Conservation (phyloP, 208 protist species). For the Acanthamoeba royreba region DNA sequence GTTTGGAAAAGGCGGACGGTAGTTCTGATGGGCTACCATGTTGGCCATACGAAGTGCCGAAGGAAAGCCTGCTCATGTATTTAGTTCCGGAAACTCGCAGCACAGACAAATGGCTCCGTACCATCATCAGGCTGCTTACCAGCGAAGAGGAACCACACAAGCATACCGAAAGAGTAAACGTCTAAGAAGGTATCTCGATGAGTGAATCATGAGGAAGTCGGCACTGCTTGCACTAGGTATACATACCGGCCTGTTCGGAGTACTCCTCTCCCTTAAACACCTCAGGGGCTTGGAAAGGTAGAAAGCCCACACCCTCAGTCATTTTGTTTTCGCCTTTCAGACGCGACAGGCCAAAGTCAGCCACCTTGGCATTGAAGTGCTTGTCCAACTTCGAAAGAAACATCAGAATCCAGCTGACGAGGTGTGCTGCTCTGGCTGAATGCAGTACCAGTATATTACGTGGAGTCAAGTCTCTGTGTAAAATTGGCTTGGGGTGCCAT, state of each 20-base stretch:
- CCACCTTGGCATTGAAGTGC: not conserved
- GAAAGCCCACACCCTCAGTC: not conserved
- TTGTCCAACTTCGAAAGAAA: not conserved
- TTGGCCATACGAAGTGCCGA: not conserved
- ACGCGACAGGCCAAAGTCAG: not conserved
- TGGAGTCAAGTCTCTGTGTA: not conserved
- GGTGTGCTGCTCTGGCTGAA: too few species aligned
- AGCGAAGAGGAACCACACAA: not conserved
- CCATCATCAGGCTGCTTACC: not conserved
- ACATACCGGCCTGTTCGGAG: not conserved
- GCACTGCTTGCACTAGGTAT: not conserved
- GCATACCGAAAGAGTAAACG: not conserved
- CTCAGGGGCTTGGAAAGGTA: not conserved
- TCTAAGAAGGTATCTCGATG: not conserved
- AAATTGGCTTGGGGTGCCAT: not conserved
- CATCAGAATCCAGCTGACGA: too few species aligned
- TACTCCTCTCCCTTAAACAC: not conserved
- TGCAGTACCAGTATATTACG: not conserved
- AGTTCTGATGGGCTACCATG: not conserved
- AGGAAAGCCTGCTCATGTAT: not conserved
- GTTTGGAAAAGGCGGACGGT: not conserved
- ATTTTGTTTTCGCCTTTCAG: not conserved
- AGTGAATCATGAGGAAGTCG: too few species aligned
- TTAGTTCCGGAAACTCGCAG: too few species aligned
- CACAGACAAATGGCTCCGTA: too few species aligned